A percentile compares a stretch with the other conserved stretches of the same genome.
phyloP scores from a whole-genome alignment of 2,329 filamentous ascomycete genomes.

The Fusarium pilosicola region DNA sequence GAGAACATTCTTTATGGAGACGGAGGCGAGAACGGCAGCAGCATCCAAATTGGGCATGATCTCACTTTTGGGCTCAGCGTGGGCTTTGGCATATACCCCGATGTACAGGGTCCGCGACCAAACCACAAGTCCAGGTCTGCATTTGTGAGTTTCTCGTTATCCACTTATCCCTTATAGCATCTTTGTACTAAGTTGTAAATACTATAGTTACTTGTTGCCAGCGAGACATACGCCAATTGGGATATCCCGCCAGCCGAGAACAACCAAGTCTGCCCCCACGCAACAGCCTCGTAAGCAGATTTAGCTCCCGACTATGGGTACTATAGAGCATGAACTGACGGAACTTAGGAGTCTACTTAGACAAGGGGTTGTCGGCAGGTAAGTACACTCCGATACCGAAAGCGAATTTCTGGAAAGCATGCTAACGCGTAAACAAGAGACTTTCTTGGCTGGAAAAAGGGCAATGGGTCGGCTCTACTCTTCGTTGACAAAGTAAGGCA shows the following conservation, averaged over 20 bases:
- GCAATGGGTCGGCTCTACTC: rapidly evolving
- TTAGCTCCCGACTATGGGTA: too few relatives aligned
- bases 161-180: neutral
- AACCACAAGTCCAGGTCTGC: neutral
- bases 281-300: neutral
- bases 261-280: neutral
- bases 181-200: neutral
- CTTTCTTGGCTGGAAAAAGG: neutral
- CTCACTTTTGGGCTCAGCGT: neutral
- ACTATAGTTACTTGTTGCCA: neutral
- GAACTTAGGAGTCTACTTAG: neutral
- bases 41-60: neutral
- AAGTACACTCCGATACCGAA: neutral
- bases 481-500: neutral
- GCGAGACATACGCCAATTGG: neutral
- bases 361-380: neutral
- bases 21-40: neutral
- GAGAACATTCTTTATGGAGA: neutral
- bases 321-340: neutral
- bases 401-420: too few relatives aligned
- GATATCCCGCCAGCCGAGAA: neutral
- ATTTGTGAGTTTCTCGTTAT: neutral
- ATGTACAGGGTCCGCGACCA: neutral
- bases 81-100: neutral
- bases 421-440: too few relatives aligned